Evolutionary conservation across 2,329 filamentous ascomycete genomes (phyloP), one percentile per base, ranked within the genome.

Genomic region (Paraconiothyrium sp.): DNA sequence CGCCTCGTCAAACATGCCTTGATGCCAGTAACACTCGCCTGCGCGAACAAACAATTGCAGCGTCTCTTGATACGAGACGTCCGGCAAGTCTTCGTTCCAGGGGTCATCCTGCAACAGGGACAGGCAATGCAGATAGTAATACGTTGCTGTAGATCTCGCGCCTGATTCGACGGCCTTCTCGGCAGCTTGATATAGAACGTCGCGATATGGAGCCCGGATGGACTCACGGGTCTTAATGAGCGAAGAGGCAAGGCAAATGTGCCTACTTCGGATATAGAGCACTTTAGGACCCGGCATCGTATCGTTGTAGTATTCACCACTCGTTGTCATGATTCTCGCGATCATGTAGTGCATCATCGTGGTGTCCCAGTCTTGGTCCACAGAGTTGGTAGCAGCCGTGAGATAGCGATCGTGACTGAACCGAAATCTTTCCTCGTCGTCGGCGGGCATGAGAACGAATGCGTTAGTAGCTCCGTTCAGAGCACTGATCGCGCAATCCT

Each of bases 361-460:
- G 0, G 68, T 75, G 44, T 78, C 68, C 72, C 72, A 78, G 69
- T 91, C 91, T 22, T 86, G 83, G 73, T 94, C 89, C 55, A 97
- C 56, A 3, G 72, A 62, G 7, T 62, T 67, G 14, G 86, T 83
- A 6, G 92, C 89, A 16, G 92, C 92, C 73, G 91, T 89, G 54
- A 93, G 85, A 71, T 96, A 96, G 56, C 94, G 88, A 76, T 97
- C 94, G 76, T 97, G 94, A 37, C 90, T 89, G 76, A 97, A 97
- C 70, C 84, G 84, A 77, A 97, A 97, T 44, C 89, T 86, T 76
- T 97, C 93, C 71, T 97, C 94, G 1, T 89, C 89, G 64, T 95
- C 92, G 22, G 91, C 92, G 0, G 92, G 87, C 58, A 94, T 88
- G 44, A 98, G 84, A 56, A 97, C 88, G 72, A 92, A 97, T 4